phyloP scores from a whole-genome alignment of 2,329 filamentous ascomycete genomes.

The Colletotrichum sublineola region DNA sequence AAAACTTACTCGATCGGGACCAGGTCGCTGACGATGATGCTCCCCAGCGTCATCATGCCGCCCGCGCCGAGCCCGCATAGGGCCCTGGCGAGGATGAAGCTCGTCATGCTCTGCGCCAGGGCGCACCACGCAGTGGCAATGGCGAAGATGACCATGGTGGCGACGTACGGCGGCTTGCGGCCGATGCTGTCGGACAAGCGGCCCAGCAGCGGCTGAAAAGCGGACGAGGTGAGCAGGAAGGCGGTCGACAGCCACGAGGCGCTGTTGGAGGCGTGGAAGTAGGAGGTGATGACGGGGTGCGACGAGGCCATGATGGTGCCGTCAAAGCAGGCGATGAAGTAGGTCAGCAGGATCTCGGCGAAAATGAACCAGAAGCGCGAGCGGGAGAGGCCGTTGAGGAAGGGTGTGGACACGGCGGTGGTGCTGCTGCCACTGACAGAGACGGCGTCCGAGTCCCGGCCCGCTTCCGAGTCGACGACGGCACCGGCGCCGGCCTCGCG shows the following conservation, averaged over 20 bases:
- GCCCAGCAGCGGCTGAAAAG: constrained; percentile 81
- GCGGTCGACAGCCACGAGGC: constrained; percentile 87
- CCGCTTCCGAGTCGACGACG: constrained; percentile 8
- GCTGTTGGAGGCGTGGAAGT: constrained; percentile 82
- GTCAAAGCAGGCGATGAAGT: constrained; percentile 77
- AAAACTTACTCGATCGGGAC: constrained; percentile 75
- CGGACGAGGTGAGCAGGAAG: constrained; percentile 82
- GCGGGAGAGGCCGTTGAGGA: constrained; percentile 61
- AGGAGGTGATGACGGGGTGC: constrained; percentile 84
- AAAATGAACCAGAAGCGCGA: constrained; percentile 75
- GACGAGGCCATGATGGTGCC: constrained; percentile 85
- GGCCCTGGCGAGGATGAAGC: constrained; percentile 78
- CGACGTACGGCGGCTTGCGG: constrained; percentile 75
- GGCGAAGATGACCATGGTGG: constrained; percentile 72
- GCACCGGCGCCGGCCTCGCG: constrained; percentile 8
- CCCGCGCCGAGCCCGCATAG: constrained; percentile 81
- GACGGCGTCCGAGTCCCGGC: constrained; percentile 10
- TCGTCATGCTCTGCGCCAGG: constrained; percentile 74
- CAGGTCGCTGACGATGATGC: constrained; percentile 79
- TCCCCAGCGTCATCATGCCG: constrained; percentile 76
- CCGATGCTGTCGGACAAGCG: constrained; percentile 81
- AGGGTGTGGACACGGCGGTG: constrained; percentile 47
- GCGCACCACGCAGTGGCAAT: constrained; percentile 78
- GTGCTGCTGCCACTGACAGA: constrained; percentile 30
- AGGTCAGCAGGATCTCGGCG: constrained; percentile 67